A percentile compares a stretch with the other conserved stretches of the same genome.
These are phyloP conservation scores for Melanomma pulvis-pyrius DNA, from an alignment of 495 filamentous ascomycete species.

Conservation along the genomic window DNA sequence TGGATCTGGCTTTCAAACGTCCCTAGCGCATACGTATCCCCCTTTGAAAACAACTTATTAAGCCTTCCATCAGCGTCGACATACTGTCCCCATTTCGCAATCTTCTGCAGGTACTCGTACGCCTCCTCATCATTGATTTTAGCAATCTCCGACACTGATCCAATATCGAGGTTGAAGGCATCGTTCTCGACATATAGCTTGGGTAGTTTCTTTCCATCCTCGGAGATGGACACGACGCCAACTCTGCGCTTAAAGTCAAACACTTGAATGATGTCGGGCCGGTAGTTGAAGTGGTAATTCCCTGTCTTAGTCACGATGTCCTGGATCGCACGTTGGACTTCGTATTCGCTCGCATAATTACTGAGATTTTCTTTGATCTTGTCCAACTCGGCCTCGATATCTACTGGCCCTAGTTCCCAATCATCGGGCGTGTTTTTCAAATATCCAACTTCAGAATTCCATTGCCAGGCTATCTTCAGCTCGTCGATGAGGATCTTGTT, in stretches of 20 bases:
- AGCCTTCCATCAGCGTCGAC: conserved; percentile 51
- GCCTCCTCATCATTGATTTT: conserved; percentile 48
- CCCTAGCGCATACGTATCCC: conserved; percentile 30
- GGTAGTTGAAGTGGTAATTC: conserved; percentile 50
- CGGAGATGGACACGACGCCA: conserved; percentile 19
- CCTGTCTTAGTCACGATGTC: conserved; percentile 47
- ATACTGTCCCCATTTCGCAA: conserved; percentile 39
- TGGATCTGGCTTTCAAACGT: conserved; percentile 19
- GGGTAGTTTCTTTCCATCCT: conserved; percentile 26
- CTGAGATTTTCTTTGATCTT: conserved; percentile 44
- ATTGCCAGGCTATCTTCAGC: conserved; percentile 49
- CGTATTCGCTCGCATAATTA: conserved; percentile 49
- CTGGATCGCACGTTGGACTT: conserved; percentile 49
- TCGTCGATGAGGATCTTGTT: conserved; percentile 49
- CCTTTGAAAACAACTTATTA: conserved; percentile 48
- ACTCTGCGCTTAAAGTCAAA: conserved; percentile 5
- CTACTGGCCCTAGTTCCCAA: conserved; percentile 50
- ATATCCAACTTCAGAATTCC: conserved; percentile 49
- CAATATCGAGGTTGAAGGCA: not conserved
- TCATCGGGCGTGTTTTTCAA: conserved; percentile 49
- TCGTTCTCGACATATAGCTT: conserved; percentile 33
- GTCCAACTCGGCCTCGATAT: conserved; percentile 48
- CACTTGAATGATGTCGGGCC: conserved; percentile 48
- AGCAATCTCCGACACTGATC: conserved; percentile 22
- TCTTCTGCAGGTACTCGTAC: conserved; percentile 40